A percentile compares a stretch with the other conserved stretches of the same genome.
Evolutionary conservation across 2,329 filamentous ascomycete genomes (phyloP).

Genomic region (Penicillium sp.): DNA sequence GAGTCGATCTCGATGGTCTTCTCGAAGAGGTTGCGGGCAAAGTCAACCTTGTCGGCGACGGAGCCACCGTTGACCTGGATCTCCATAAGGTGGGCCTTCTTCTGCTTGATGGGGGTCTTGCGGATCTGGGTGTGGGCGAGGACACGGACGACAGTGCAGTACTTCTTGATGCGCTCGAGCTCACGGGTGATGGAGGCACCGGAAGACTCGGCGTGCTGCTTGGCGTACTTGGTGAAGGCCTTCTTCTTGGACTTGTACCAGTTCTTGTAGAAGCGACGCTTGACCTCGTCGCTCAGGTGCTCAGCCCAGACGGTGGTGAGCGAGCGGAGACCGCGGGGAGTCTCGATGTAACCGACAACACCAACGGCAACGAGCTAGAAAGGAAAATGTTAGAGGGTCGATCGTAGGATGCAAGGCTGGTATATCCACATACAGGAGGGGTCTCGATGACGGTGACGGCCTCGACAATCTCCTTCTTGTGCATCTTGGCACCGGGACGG

Average conservation of each 20-base stretch:
- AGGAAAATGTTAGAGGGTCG: not conserved
- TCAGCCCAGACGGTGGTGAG: conserved; percentile 99
- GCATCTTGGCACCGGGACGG: conserved; percentile 97
- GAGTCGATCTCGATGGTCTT: conserved; percentile 91
- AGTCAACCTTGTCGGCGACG: conserved; percentile 94
- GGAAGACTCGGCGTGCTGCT: conserved; percentile 96
- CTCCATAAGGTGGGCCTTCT: conserved; percentile 99
- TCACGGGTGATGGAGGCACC: conserved; percentile 91
- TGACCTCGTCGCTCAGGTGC: conserved; percentile 97
- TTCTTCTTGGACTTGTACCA: conserved; percentile 99
- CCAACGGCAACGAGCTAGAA: conserved; percentile 97
- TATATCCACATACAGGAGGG: conserved; percentile 75
- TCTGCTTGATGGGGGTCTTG: conserved; percentile 99
- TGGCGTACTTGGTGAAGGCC: conserved; percentile 99
- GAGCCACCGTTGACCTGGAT: conserved; percentile 99
- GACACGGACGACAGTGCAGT: conserved; percentile 99
- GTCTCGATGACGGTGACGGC: conserved; percentile 86
- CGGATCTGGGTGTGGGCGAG: conserved; percentile 99
- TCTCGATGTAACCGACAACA: conserved; percentile 99
- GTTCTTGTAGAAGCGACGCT: conserved; percentile 99
- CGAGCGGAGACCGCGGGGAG: conserved; percentile 96
- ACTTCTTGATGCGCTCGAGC: conserved; percentile 99
- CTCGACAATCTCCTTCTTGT: conserved; percentile 98
- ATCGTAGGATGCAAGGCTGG: too few species aligned
- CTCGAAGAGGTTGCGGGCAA: conserved; percentile 95